phyloP scores from a whole-genome alignment of 768 basidiomycete species.

The Exidia glandulosa region DNA sequence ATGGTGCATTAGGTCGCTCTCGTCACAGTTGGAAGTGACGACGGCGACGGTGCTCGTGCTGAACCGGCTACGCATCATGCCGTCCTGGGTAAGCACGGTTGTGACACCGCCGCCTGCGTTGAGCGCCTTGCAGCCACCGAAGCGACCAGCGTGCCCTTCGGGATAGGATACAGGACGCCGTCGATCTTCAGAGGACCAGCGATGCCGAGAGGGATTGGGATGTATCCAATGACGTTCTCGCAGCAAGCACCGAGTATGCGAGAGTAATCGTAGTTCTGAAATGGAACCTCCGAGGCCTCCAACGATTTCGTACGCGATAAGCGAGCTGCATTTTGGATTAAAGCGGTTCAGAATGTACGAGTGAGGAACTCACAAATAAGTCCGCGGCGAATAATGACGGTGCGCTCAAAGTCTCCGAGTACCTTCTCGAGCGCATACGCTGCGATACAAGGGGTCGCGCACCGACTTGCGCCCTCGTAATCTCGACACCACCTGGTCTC shows the following conservation, averaged over 20 bases:
- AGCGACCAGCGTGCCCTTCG: constrained; percentile 95
- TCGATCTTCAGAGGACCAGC: constrained; percentile 93
- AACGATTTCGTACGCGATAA: constrained; percentile 74
- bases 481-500: too few species aligned
- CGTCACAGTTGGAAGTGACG: too few species aligned
- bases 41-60: too few species aligned
- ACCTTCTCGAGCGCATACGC: constrained; percentile 93
- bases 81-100: constrained; percentile 85
- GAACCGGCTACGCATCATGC: constrained; percentile 97
- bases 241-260: constrained; percentile 94
- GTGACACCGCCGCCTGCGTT: constrained; percentile 93
- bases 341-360: constrained; percentile 1
- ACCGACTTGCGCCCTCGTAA: too few species aligned
- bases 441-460: too few species aligned
- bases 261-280: constrained; percentile 82
- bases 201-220: constrained; percentile 91
- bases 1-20: too few species aligned
- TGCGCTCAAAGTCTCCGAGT: constrained; percentile 76
- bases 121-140: constrained; percentile 95
- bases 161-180: constrained; percentile 73
- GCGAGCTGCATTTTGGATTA: constrained; percentile 47
- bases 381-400: constrained; percentile 76
- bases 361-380: constrained; percentile 67
- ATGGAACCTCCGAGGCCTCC: constrained; percentile 74
- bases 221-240: constrained; percentile 97